These are phyloP conservation scores for Myochromella boudieri DNA, from an alignment of 768 basidiomycete genomes.

Conservation along the genomic window DNA sequence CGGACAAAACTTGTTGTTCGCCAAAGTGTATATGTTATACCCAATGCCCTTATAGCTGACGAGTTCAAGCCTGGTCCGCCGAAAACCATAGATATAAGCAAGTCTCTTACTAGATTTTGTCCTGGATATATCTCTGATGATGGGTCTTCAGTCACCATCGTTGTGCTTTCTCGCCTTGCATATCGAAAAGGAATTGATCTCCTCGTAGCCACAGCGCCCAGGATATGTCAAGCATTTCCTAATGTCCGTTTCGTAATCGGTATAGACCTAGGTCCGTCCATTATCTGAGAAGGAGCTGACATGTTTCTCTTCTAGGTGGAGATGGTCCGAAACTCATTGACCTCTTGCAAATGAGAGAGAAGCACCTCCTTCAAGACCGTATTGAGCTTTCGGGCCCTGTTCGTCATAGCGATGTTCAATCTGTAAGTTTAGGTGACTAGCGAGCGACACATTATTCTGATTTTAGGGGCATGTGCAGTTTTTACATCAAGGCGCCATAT, in stretches of 20 bases:
- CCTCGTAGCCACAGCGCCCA: slow-evolving; percentile 87
- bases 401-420: slow-evolving; percentile 77
- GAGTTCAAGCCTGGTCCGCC: slow-evolving; percentile 73
- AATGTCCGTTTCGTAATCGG: slow-evolving; percentile 89
- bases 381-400: slow-evolving; percentile 89
- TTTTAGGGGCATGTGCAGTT: slow-evolving; percentile 56
- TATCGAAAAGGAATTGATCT: slow-evolving; percentile 98
- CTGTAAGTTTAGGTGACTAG: slow-evolving; percentile 46
- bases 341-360: slow-evolving; percentile 93
- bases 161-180: slow-evolving; percentile 86
- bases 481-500: slow-evolving; percentile 85
- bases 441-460: not conserved
- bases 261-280: slow-evolving; percentile 31
- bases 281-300: no score
- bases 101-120: slow-evolving; percentile 17
- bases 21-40: slow-evolving; percentile 84
- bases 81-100: slow-evolving; percentile 56
- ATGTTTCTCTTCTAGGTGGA: slow-evolving; percentile 61
- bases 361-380: slow-evolving; percentile 83
- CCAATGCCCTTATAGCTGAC: slow-evolving; percentile 86
- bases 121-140: not conserved
- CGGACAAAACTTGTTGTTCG: slow-evolving; percentile 46
- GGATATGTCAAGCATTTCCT: slow-evolving; percentile 82
- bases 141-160: slow-evolving; percentile 65
- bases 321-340: slow-evolving; percentile 96